Base-by-base conservation (phyloP, 2,329 filamentous ascomycete species). In the Elsinoe batatas region DNA sequence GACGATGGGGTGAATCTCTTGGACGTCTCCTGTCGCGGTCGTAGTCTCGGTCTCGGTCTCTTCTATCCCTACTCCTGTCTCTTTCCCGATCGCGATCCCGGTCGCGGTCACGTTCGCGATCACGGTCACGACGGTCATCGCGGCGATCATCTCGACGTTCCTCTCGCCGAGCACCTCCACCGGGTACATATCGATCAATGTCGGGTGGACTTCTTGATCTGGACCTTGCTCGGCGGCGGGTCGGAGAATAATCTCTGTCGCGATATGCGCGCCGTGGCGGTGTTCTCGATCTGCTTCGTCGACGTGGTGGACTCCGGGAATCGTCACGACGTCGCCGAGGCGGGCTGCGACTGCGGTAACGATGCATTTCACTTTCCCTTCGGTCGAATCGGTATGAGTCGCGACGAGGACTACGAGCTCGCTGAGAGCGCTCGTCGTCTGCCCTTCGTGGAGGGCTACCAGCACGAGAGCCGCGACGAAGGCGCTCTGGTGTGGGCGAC, bases 31-130 rank as follows among this genome's bases (percentile, higher is more conserved):
- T 59, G 17, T 71, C 72, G 13, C 73, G 68, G 17, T 76, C 72
- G 2, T 72, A 66, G 13, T 72, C 71, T 6, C 72, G 64, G 13
- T 72, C 73, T 56, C 70, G 63, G 17, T 71, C 69, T 67, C 6
- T 71, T 68, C 43, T 69, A 38, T 13, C 58, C 59, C 37, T 57
- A 26, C 18, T 58, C 53, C 40, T 56, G 12, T 61, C 61, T 15
- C 62, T 61, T 26, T 62, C 60, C 26, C 61, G 51, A 17, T 63
- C 62, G 12, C 64, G 57, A 32, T 63, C 60, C 8, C 64, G 62
- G n/a, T 60, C 60, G 37, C 58, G 15, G 43, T 30, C 26, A 2
- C 26, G 26, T 58, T 36, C 54, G 8, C 56, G 47, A 17, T 56
- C 57, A 8, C 26, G 26, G 37, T 47, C 30, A 56, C 59, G 47